Base-by-base conservation (phyloP, 202 grass and related monocot species). In the Carex arenaria region DNA sequence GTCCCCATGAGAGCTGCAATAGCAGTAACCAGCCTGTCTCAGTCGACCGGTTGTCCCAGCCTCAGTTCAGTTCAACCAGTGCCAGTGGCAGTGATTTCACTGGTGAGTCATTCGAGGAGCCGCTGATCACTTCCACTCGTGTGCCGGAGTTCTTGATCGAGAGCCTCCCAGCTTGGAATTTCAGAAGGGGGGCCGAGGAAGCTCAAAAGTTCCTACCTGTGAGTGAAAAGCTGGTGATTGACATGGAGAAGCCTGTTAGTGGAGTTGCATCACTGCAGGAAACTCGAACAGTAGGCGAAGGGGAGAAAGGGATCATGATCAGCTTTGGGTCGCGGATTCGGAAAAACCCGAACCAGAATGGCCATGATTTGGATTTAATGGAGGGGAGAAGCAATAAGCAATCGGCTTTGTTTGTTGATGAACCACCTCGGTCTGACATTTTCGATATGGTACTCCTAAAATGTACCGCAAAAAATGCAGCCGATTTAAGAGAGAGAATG, bases 161-260 rank as follows among this genome's bases (percentile, higher is more conserved):
- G 87, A 90, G 89, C 84, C 87, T 94, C 64, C 94, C 92, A 15
- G 89, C 88, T 72, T 97, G 94, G 92, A 87, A 97, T 82, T 97
- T 97, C 75, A 89, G 90, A 86, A 92, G 85, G 85, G 92, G 92
- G 30, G 84, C 83, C 0, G 92, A 97, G 80, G 92, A 94, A 90
- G 92, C 89, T 6, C 73, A 34, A 60, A 97, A 94, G 85, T 92
- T 92, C 81, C 87, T 94, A 55, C 92, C 88, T 12, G 69, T 64
- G 3, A 78, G 28, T 68, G 80, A 91, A 74, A 91, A 76, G 66
- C 20, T 93, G 59, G 67, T 82, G 2, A 87, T 91, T 77, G 85
- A 93, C 75, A 89, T 92, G 77, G 85, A 94, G 69, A 78, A 32
- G 30, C 53, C 30, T 60, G 30, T 57, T 52, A 19, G 63, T 83